Percentiles rank a stretch among this genome's conserved stretches.
Evolutionary conservation across 2,329 filamentous ascomycete species (phyloP).

Genomic region (Trichoderma sp.): DNA sequence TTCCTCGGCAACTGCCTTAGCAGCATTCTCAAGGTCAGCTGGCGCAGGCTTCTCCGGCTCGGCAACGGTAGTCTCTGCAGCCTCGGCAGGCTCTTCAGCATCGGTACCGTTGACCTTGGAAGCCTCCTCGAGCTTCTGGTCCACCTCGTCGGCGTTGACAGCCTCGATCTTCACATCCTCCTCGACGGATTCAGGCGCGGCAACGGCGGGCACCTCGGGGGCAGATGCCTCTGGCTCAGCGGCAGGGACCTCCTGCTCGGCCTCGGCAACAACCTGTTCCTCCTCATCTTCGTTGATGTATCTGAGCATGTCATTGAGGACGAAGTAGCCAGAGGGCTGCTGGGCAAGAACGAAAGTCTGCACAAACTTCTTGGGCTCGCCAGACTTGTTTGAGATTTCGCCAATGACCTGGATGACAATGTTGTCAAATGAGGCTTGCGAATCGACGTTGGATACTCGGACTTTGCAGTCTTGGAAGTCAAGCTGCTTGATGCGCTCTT

Average conservation of each 20-base stretch:
- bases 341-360: conserved; percentile 97
- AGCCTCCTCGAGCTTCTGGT: conserved; percentile 76
- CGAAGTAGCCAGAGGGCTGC: conserved; percentile 96
- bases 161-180: conserved; percentile 48
- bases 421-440: conserved; percentile 87
- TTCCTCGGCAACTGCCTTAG: conserved; percentile 59
- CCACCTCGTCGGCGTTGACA: conserved; percentile 60
- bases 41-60: conserved; percentile 41
- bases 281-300: conserved; percentile 87
- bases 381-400: conserved; percentile 92
- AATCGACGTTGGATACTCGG: conserved; percentile 96
- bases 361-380: conserved; percentile 91
- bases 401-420: conserved; percentile 98
- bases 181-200: conserved; percentile 42
- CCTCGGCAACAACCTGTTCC: conserved; percentile 58
- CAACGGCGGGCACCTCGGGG: conserved; percentile 37
- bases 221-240: conserved; percentile 36
- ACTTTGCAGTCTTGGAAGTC: conserved; percentile 98
- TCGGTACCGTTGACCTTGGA: conserved; percentile 44
- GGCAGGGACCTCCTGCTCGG: conserved; percentile 41
- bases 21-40: conserved; percentile 55
- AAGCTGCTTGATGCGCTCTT: conserved; percentile 89
- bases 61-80: conserved; percentile 46
- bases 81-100: conserved; percentile 43
- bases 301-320: conserved; percentile 96